phyloP scores from a whole-genome alignment of 2,329 filamentous ascomycete species.

The Calonectria crousiana region DNA sequence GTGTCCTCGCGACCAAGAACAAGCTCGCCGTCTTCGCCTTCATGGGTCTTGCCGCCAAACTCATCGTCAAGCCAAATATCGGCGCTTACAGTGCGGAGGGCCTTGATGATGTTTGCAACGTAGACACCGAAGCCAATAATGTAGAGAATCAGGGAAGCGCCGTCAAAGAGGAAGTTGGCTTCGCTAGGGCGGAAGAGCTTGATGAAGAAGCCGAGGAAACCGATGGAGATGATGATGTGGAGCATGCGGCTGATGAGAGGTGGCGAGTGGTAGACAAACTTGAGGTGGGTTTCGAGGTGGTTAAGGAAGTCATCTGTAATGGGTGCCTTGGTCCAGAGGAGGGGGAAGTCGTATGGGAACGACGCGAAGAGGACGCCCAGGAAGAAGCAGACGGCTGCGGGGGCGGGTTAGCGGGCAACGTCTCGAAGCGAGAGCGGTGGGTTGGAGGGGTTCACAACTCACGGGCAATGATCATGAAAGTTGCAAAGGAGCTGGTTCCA shows the following conservation, averaged over 20 bases:
- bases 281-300: slow-evolving; percentile 89
- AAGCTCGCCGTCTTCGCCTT: slow-evolving; percentile 67
- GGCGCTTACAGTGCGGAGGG: slow-evolving; percentile 83
- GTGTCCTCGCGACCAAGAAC: slow-evolving; percentile 88
- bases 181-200: slow-evolving; percentile 96
- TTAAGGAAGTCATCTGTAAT: slow-evolving; percentile 79
- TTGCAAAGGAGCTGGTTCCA: slow-evolving; percentile 84
- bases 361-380: slow-evolving; percentile 96
- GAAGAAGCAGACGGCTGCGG: slow-evolving; percentile 90
- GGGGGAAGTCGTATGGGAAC: slow-evolving; percentile 95
- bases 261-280: slow-evolving; percentile 90
- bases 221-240: slow-evolving; percentile 91
- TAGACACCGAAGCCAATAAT: slow-evolving; percentile 93
- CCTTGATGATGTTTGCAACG: slow-evolving; percentile 96
- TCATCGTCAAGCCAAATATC: slow-evolving; percentile 70
- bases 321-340: slow-evolving; percentile 80
- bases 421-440: background rate
- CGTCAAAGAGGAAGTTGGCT: slow-evolving; percentile 95
- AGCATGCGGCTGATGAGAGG: slow-evolving; percentile 93
- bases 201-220: slow-evolving; percentile 87
- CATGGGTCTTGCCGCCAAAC: slow-evolving; percentile 50
- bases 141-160: slow-evolving; percentile 83
- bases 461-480: slow-evolving; percentile 97
- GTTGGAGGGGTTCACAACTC: slow-evolving; percentile 56
- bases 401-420: slow-evolving; percentile 9